Base-by-base conservation (phyloP, 1,284 basidiomycete species). In the Heterobasidion annosum region DNA sequence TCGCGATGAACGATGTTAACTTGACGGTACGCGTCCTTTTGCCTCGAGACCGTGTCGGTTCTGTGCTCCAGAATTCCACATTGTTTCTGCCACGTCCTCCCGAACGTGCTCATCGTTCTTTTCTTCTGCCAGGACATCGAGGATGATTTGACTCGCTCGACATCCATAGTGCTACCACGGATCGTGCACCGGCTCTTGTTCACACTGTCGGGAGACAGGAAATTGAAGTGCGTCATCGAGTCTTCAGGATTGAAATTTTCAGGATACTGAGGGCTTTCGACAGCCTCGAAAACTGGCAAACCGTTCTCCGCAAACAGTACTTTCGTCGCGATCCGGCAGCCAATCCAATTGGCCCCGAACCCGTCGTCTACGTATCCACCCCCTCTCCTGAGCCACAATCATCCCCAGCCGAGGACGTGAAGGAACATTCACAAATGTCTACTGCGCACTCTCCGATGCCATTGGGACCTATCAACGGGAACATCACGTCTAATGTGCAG, bases 181-280 rank as follows among this genome's bases (percentile, higher is more conserved):
- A 70, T 91, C 54, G 86, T 91, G 79, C 77, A 82, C 56, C 76
- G 85, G 54, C 68, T 91, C 53, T 74, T 91, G 57, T 78, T 81
- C 64, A 79, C 80, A 33, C 75, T 91, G 57, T 83, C 86, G n/a
- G 85, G 87, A 62, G 88, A 91, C 70, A 75, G 87, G 57, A 89
- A 88, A 72, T 78, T 88, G 61, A 77, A 78, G 88, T 91, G 68
- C 64, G 85, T 77, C 9, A 4, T 43, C 5, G 13, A 43, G 13
- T 13, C 40, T 43, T 43, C 40, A 16, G 16, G 13, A 13, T 16
- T 43, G 40, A 43, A 13, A 13, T 1, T 43, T 16, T 16, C 3
- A 13, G 40, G 13, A 13, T 43, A 13, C 16, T 16, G 13, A 43
- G 4, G 4, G 12, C 40, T 16, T 7, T 16, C 12, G 16, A 13